Percentiles rank a stretch among this genome's conserved stretches.
Evolutionary conservation across 805 yeast genomes (phyloP).

Genomic region (Candida nitratophila): DNA sequence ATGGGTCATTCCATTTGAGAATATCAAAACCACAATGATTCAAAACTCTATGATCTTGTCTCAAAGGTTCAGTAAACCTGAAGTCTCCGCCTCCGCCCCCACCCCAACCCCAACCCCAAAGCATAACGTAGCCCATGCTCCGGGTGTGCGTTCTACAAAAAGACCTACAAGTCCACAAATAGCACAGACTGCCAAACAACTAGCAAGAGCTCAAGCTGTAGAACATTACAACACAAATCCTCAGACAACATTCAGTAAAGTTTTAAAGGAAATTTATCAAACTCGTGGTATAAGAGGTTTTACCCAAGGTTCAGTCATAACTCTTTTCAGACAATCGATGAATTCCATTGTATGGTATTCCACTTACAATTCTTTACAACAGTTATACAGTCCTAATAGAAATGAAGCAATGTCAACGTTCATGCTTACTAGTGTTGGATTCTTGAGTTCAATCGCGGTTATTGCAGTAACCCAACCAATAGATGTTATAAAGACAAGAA

Average conservation of each 20-base stretch:
- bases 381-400: conserved; percentile 50
- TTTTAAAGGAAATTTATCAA: conserved; percentile 58
- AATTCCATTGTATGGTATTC: conserved; percentile 82
- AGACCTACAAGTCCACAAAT: conserved; percentile 3
- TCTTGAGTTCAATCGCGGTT: conserved; percentile 64
- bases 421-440: conserved; percentile 37
- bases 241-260: conserved; percentile 42
- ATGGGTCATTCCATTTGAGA: conserved; percentile 87
- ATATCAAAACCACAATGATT: conserved; percentile 71
- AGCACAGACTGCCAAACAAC: not conserved
- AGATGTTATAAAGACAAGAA: conserved; percentile 79
- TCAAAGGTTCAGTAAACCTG: conserved; percentile 21
- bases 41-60: conserved; percentile 47
- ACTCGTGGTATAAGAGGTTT: conserved; percentile 74
- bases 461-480: conserved; percentile 80
- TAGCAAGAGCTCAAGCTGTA: conserved; percentile 11
- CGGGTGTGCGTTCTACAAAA: conserved; percentile 1
- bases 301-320: conserved; percentile 77
- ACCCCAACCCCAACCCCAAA: not conserved
- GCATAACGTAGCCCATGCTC: too few relatives aligned
- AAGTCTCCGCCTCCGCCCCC: too few relatives aligned
- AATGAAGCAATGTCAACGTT: conserved; percentile 32
- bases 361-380: conserved; percentile 71
- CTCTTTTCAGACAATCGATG: conserved; percentile 70
- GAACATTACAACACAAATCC: conserved; percentile 44